phyloP scores from a whole-genome alignment of 2,329 filamentous ascomycete species.

The Pyrenochaeta sp. region DNA sequence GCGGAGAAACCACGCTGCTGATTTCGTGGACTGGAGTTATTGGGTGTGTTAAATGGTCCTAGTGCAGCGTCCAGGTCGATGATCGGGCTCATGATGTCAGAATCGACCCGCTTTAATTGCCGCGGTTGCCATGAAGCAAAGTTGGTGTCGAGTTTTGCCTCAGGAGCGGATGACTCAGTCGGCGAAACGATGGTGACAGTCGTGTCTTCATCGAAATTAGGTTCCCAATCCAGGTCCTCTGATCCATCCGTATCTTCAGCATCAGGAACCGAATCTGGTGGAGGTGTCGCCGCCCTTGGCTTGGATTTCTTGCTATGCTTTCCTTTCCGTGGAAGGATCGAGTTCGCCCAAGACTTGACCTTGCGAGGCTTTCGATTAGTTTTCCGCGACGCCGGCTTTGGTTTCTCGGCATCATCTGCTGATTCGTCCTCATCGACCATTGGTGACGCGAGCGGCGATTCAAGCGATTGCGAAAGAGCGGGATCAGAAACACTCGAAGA shows the following conservation, averaged over 20 bases:
- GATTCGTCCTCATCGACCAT: slow-evolving; percentile 36
- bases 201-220: slow-evolving; percentile 53
- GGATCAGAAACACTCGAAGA: slow-evolving; percentile 46
- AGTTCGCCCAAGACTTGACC: slow-evolving; percentile 76
- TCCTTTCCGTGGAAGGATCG: slow-evolving; percentile 70
- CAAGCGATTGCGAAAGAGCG: slow-evolving; percentile 38
- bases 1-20: slow-evolving; percentile 47
- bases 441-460: slow-evolving; percentile 40
- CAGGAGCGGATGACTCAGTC: slow-evolving; percentile 29
- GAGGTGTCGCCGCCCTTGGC: slow-evolving; percentile 41
- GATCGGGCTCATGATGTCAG: slow-evolving; percentile 77
- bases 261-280: slow-evolving; percentile 35
- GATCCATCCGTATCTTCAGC: slow-evolving; percentile 44
- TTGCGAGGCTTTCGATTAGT: slow-evolving; percentile 66
- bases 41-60: slow-evolving; percentile 87
- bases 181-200: slow-evolving; percentile 53
- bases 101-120: slow-evolving; percentile 48
- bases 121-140: slow-evolving; percentile 50
- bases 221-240: slow-evolving; percentile 49
- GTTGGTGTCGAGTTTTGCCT: slow-evolving; percentile 43
- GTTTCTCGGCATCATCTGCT: slow-evolving; percentile 52
- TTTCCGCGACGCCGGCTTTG: slow-evolving; percentile 61
- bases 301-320: slow-evolving; percentile 61
- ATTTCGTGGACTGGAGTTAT: slow-evolving; percentile 70
- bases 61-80: slow-evolving; percentile 95